Conservation (phyloP, 2,329 filamentous ascomycete genomes). For the Xylaria hypoxylon region DNA sequence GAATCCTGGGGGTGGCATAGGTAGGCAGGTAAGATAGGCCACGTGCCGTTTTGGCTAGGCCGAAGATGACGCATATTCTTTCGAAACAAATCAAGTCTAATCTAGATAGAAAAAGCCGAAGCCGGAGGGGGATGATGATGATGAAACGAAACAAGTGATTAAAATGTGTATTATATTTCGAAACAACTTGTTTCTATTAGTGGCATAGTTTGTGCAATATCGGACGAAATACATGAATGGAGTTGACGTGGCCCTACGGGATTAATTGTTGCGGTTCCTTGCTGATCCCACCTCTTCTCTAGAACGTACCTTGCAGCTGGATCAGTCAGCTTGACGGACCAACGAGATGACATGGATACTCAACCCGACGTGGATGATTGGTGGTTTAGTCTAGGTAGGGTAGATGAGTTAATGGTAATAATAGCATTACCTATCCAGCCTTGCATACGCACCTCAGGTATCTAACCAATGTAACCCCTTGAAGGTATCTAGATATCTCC, state of each 20-base stretch:
- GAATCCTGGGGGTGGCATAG: slow-evolving; percentile 28
- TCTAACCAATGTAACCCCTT: no score
- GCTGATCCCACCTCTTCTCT: neutral
- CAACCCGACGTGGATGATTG: slow-evolving; percentile 1
- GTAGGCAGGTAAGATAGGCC: slow-evolving; percentile 28
- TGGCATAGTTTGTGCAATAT: neutral
- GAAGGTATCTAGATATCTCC: neutral
- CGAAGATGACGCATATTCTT: slow-evolving; percentile 19
- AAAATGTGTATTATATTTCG: neutral
- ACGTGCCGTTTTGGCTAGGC: slow-evolving; percentile 29
- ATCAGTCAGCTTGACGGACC: slow-evolving; percentile 1
- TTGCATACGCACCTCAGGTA: neutral
- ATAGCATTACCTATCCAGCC: neutral
- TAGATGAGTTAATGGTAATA: neutral
- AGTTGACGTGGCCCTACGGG: neutral
- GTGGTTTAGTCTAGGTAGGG: neutral
- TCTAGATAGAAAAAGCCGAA: neutral
- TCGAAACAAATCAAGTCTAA: neutral
- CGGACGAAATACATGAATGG: neutral
- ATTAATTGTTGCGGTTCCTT: slow-evolving; percentile 2
- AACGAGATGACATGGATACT: neutral
- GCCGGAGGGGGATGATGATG: neutral
- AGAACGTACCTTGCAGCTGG: slow-evolving; percentile 22
- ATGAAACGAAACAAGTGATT: slow-evolving; percentile 4
- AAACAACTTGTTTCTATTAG: slow-evolving; percentile 4